A percentile compares a stretch with the other conserved stretches of the same genome.
These are phyloP conservation scores for Trichoderma reesei DNA, from an alignment of 495 filamentous ascomycete genomes.

Conservation along the genomic window DNA sequence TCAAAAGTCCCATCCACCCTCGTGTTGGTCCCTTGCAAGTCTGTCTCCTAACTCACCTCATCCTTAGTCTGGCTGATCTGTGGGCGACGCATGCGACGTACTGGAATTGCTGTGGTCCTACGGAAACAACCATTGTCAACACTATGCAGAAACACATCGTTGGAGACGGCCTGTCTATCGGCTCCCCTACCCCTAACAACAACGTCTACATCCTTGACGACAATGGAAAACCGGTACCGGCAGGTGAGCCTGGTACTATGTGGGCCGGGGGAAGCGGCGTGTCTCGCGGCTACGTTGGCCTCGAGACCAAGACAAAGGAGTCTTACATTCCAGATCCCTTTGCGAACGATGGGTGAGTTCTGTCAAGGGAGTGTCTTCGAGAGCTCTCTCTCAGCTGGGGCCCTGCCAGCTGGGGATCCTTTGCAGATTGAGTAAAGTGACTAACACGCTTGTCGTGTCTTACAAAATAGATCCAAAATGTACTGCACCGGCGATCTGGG, in stretches of 20 bases:
- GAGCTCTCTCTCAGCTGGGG: not conserved
- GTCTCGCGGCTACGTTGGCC: conserved; percentile 27
- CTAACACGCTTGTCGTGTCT: conserved; percentile 8
- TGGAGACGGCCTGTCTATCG: conserved; percentile 25
- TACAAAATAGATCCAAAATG: conserved; percentile 19
- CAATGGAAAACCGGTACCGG: conserved; percentile 22
- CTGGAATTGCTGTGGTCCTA: conserved; percentile 31
- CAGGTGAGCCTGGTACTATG: conserved; percentile 27
- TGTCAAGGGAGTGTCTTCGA: not conserved
- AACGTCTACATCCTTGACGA: conserved; percentile 31
- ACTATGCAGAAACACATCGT: conserved; percentile 24
- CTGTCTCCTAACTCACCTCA: not conserved
- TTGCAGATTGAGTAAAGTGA: not conserved
- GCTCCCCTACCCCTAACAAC: conserved; percentile 29
- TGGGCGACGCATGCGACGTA: conserved; percentile 24
- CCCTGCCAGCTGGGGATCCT: not conserved
- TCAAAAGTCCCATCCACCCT: not conserved
- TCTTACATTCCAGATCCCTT: conserved; percentile 28
- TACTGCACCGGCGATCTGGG: conserved; percentile 30
- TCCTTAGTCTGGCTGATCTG: conserved; percentile 21
- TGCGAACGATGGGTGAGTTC: conserved; percentile 22
- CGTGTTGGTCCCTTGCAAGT: not conserved
- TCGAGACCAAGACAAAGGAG: conserved; percentile 25
- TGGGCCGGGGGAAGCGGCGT: conserved; percentile 30
- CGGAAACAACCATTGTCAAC: conserved; percentile 31